Evolutionary conservation across 805 yeast genomes (phyloP), one percentile per base, ranked within the genome.

Genomic region (Lipomyces anomalus): DNA sequence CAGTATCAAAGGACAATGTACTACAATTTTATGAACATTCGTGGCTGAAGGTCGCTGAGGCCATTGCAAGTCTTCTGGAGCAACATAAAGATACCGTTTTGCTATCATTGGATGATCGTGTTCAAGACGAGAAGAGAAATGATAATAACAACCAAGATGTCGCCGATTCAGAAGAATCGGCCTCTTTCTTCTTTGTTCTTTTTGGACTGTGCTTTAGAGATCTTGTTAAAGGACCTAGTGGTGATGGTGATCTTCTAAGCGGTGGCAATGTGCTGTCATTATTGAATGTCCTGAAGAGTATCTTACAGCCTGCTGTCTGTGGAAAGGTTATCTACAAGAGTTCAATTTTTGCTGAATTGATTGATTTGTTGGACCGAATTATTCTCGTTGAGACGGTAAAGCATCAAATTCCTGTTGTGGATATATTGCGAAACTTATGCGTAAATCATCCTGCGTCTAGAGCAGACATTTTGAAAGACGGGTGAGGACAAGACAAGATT

Each of bases 181-280:
- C 65, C 1, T 60, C 68, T 6, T 84, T 88, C 55, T 80, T 84
- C 63, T 84, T 86, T 59, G 81, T 88, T 24, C 62, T 89, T 33
- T 84, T 83, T 65, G 84, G 95, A 7, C 84, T 85, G 55, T 86
- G 95, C 61, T 72, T 88, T 39, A 95, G 85, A 56, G 76, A 82
- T 0, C 69, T 88, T 50, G 73, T 82, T 39, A 74, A 73, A 40
- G 64, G 66, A 61, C 50, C 57, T 3, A 56, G 52, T 22, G 55
- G 56, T 16, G 40, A 50, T n/a, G 63, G 63, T 22, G 63, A 62
- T 24, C n/a, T n/a, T n/a, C n/a, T n/a, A n/a, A 44, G 48, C 28
- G 49, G 52, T 1, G 40, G 58, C 9, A 62, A 66, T 20, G 46
- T 58, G 24, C 59, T 64, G 24, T 74, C 80, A 2, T 45, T 57